Evolutionary conservation across 768 basidiomycete species (phyloP).

Genomic region (Kwoniella botswanensis): DNA sequence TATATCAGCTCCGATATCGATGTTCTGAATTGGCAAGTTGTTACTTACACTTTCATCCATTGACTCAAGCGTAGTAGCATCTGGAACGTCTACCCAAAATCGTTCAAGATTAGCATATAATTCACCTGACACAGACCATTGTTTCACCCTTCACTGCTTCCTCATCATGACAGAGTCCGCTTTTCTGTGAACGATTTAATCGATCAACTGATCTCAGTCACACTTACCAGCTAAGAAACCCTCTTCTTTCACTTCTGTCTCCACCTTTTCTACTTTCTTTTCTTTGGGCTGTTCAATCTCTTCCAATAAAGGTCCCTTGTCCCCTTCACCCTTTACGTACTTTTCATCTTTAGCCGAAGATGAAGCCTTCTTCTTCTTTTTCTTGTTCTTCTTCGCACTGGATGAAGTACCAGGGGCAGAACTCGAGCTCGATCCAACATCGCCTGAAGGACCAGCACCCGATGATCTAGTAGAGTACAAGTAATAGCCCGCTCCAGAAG

Average conservation of each 20-base stretch:
- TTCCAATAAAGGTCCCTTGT: slow-evolving; percentile 78
- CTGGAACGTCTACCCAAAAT: slow-evolving; percentile 38
- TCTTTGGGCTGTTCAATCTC: slow-evolving; percentile 59
- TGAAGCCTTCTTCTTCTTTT: slow-evolving; percentile 67
- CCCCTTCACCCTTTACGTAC: slow-evolving; percentile 36
- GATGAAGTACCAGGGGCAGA: slow-evolving; percentile 2
- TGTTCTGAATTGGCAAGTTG: slow-evolving; percentile 24
- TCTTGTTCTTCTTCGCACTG: slow-evolving; percentile 60
- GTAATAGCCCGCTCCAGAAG: slow-evolving; percentile 78
- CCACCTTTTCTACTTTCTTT: slow-evolving; percentile 24
- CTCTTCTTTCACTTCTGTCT: slow-evolving; percentile 26
- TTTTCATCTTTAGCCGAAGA: slow-evolving; percentile 54
- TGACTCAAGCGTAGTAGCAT: slow-evolving; percentile 47
- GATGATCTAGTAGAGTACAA: slow-evolving; percentile 48
- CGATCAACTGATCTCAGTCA: neutral
- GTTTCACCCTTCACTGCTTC: neutral
- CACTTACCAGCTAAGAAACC: slow-evolving; percentile 38
- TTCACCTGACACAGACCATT: neutral
- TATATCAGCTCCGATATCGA: slow-evolving; percentile 23
- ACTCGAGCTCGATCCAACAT: slow-evolving; percentile 18
- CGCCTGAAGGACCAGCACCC: slow-evolving; percentile 22
- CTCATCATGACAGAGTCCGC: neutral
- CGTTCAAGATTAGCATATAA: neutral
- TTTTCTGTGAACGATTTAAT: neutral
- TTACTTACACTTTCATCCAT: slow-evolving; percentile 44